Conservation (phyloP, 306 rosid genomes). For the Lagenaria siceraria region DNA sequence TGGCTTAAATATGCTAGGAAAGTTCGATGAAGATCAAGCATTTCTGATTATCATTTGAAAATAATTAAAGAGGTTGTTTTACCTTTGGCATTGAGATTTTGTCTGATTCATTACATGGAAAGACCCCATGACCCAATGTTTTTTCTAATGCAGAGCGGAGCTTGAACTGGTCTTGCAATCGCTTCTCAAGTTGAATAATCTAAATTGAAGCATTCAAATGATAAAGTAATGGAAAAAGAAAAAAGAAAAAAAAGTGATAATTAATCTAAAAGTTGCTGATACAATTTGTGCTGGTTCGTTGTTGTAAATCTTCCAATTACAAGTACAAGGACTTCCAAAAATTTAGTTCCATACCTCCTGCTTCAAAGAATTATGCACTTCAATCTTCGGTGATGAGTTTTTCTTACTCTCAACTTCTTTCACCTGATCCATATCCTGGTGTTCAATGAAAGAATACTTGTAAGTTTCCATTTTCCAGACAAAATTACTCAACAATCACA, state of each 20-base stretch:
- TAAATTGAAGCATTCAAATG: slow-evolving; percentile 16
- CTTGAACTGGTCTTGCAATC: slow-evolving; percentile 69
- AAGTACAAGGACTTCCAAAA: not conserved
- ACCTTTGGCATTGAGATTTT: slow-evolving; percentile 58
- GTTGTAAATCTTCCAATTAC: not conserved
- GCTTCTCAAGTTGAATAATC: slow-evolving; percentile 75
- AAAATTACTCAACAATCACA: not conserved
- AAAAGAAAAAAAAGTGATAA: not conserved
- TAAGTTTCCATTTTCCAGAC: not conserved
- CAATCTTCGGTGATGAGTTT: slow-evolving; percentile 25
- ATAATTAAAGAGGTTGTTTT: slow-evolving; percentile 4
- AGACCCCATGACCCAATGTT: slow-evolving; percentile 50
- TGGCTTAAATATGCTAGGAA: not conserved
- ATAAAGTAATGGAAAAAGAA: too few species aligned
- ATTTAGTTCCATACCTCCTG: slow-evolving; percentile 55
- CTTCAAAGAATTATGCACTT: slow-evolving; percentile 49
- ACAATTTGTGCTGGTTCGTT: not conserved
- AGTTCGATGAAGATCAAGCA: not conserved
- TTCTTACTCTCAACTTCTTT: slow-evolving; percentile 36
- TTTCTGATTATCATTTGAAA: not conserved
- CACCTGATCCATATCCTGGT: slow-evolving; percentile 48
- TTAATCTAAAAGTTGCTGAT: not conserved
- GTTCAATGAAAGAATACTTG: slow-evolving; percentile 8
- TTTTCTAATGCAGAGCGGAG: slow-evolving; percentile 70
- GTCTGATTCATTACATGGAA: slow-evolving; percentile 29